Evolutionary conservation across 2,329 filamentous ascomycete species (phyloP).

Genomic region (Helminthosporium solani): DNA sequence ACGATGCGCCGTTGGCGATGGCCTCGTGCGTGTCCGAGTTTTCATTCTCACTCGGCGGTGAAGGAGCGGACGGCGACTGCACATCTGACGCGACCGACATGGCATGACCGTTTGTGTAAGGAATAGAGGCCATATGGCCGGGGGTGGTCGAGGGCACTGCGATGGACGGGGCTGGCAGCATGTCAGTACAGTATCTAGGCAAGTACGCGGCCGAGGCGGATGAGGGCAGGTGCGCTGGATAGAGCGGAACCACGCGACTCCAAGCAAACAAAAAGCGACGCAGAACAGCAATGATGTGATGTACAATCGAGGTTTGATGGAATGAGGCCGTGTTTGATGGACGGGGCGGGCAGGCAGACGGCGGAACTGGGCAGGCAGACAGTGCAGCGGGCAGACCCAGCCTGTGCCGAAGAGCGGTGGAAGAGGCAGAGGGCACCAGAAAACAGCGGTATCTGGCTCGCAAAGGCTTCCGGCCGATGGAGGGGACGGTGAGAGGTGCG

Average conservation of each 20-base stretch:
- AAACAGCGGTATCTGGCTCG: constrained; percentile 13
- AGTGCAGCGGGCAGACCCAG: constrained; percentile 15
- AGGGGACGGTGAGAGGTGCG: constrained; percentile 35
- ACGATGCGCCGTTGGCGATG: constrained; percentile 44
- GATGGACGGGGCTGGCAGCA: constrained; percentile 60
- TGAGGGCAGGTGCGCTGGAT: constrained; percentile 39
- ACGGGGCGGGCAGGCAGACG: constrained; percentile 29
- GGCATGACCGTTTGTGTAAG: constrained; percentile 66
- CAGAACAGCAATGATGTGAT: constrained; percentile 22
- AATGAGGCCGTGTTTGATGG: constrained; percentile 38
- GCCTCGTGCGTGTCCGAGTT: constrained; percentile 69
- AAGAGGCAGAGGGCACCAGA: constrained; percentile 16
- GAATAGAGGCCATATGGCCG: constrained; percentile 61
- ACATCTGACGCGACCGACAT: constrained; percentile 56
- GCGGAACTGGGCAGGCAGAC: constrained; percentile 22
- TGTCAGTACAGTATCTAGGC: constrained; percentile 45
- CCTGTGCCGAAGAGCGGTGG: constrained; percentile 14
- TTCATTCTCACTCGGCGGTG: constrained; percentile 69
- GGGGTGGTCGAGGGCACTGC: constrained; percentile 63
- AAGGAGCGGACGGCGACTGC: constrained; percentile 46
- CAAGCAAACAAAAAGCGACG: constrained; percentile 38
- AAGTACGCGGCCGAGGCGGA: constrained; percentile 31
- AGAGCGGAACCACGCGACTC: constrained; percentile 47
- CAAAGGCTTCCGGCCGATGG: constrained; percentile 28
- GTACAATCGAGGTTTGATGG: constrained; percentile 44